Conservation (phyloP, 2,329 filamentous ascomycete genomes). For the Aureobasidium subglaciale region DNA sequence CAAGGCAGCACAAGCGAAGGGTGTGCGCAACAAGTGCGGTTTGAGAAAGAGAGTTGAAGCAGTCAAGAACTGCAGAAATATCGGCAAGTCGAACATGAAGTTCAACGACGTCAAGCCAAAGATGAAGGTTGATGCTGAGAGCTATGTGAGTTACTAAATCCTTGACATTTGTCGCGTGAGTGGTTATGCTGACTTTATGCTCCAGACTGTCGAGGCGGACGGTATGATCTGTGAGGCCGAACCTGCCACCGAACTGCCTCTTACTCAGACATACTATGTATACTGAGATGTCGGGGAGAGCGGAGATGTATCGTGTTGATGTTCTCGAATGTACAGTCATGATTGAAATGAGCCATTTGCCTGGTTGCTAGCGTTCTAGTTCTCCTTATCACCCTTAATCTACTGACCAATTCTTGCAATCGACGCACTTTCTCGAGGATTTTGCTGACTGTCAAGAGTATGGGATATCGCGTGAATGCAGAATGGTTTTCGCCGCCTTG, state of each 20-base stretch:
- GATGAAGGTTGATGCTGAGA: slow-evolving; percentile 90
- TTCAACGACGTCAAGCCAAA: slow-evolving; percentile 75
- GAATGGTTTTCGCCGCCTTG: too few relatives aligned
- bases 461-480: too few relatives aligned
- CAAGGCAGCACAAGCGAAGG: slow-evolving; percentile 59
- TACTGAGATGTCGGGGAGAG: slow-evolving; percentile 38
- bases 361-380: too few relatives aligned
- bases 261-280: slow-evolving; percentile 71
- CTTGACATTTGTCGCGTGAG: neutral
- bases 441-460: too few relatives aligned
- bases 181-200: slow-evolving; percentile 17
- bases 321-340: neutral
- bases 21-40: slow-evolving; percentile 62
- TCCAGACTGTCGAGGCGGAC: slow-evolving; percentile 69
- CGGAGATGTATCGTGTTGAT: neutral
- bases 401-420: too few relatives aligned
- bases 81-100: slow-evolving; percentile 84
- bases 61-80: slow-evolving; percentile 65
- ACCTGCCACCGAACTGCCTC: slow-evolving; percentile 62
- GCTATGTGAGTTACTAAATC: slow-evolving; percentile 55
- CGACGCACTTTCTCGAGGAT: too few relatives aligned
- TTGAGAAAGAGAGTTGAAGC: slow-evolving; percentile 74
- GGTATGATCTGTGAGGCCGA: slow-evolving; percentile 66
- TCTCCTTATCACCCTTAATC: too few relatives aligned
- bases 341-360: neutral